Conservation (phyloP, 495 filamentous ascomycete genomes). For the Usnea hakonensis region DNA sequence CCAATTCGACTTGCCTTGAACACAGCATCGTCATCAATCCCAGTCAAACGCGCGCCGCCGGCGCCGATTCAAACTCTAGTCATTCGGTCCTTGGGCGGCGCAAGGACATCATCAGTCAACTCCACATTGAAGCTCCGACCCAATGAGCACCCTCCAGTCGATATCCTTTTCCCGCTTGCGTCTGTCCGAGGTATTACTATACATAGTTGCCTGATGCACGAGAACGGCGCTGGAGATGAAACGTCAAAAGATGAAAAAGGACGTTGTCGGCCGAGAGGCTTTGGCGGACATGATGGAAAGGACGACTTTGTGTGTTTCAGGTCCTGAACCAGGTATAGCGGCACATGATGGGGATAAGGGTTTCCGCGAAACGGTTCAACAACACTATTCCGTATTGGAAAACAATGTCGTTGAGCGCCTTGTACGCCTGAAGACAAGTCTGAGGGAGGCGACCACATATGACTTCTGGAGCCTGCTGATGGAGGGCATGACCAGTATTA, state of each 20-base stretch:
- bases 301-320: slow-evolving; percentile 39
- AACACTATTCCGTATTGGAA: slow-evolving; percentile 46
- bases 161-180: not conserved
- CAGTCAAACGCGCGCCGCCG: not conserved
- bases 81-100: not conserved
- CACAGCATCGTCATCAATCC: not conserved
- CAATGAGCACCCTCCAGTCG: slow-evolving; percentile 3
- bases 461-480: slow-evolving; percentile 62
- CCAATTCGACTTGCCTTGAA: not conserved
- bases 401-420: slow-evolving; percentile 56
- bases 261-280: slow-evolving; percentile 5
- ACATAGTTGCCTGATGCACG: not conserved
- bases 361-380: slow-evolving; percentile 39
- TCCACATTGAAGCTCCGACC: not conserved
- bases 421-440: slow-evolving; percentile 52
- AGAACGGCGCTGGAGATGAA: slow-evolving; percentile 3
- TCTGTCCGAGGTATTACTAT: not conserved
- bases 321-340: slow-evolving; percentile 32
- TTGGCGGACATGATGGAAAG: slow-evolving; percentile 24
- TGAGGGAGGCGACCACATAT: slow-evolving; percentile 48
- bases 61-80: not conserved
- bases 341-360: slow-evolving; percentile 43
- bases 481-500: slow-evolving; percentile 57
- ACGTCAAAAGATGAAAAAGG: slow-evolving; percentile 15
- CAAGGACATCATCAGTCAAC: not conserved